Evolutionary conservation across 257 asterid genomes (phyloP).

Genomic region (Apocynum venetum): DNA sequence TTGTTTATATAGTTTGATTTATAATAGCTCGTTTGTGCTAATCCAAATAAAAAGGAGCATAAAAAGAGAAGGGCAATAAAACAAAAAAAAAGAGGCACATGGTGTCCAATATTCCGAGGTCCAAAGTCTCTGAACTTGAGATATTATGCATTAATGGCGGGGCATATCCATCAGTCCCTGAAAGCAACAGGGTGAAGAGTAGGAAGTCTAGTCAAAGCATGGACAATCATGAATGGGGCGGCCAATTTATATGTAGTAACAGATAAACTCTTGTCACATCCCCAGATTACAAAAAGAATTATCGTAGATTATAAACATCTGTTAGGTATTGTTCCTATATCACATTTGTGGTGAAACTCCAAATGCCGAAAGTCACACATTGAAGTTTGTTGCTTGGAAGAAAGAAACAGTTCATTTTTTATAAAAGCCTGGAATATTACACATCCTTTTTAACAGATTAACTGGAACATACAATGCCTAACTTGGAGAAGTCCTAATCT

Average conservation of each 20-base stretch:
- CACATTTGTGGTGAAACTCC: not conserved
- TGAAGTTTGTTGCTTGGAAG: conserved; percentile 35
- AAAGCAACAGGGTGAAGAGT: not conserved
- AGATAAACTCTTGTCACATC: not conserved
- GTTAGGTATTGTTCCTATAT: conserved; percentile 6
- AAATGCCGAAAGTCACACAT: not conserved
- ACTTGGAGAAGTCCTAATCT: conserved; percentile 42
- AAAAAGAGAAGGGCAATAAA: not conserved
- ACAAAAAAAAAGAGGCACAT: not conserved
- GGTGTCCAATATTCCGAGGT: not conserved
- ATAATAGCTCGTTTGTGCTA: not conserved
- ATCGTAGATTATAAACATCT: too few species aligned
- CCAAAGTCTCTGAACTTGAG: not conserved
- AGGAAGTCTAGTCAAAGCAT: not conserved
- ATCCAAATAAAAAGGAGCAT: not conserved
- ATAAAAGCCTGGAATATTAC: conserved; percentile 42
- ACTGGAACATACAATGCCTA: conserved; percentile 40
- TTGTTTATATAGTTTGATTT: too few species aligned
- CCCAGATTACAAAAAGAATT: not conserved
- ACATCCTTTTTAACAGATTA: conserved; percentile 51
- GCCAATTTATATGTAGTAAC: not conserved
- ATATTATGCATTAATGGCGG: not conserved
- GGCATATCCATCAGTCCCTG: not conserved
- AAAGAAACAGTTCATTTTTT: conserved; percentile 43
- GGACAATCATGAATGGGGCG: not conserved